Evolutionary conservation across 1,284 basidiomycete species (phyloP).

Genomic region (Boletus smithii): DNA sequence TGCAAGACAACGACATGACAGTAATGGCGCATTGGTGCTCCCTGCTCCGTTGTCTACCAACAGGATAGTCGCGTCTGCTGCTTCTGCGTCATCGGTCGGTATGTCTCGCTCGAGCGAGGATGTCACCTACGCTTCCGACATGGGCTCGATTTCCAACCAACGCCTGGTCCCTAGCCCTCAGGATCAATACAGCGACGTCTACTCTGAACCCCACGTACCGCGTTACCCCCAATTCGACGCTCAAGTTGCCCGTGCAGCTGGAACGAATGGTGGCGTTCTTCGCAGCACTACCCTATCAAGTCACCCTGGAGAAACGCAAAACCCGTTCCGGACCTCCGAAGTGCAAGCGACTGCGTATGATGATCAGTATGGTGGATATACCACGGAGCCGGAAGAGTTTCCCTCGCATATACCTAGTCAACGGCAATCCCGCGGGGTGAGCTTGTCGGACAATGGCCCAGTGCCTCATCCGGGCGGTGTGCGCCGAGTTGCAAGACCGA

Average conservation of each 20-base stretch:
- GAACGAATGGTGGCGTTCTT: conserved; percentile 39
- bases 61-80: conserved; percentile 41
- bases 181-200: conserved; percentile 43
- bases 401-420: conserved; percentile 26
- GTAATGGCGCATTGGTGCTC: conserved; percentile 63
- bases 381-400: conserved; percentile 39
- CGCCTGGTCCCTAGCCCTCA: conserved; percentile 55
- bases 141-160: conserved; percentile 55
- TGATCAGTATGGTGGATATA: conserved; percentile 36
- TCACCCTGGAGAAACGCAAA: conserved; percentile 50
- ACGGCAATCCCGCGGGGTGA: conserved; percentile 57
- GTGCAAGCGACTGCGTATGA: conserved; percentile 38
- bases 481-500: conserved; percentile 62
- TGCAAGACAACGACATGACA: conserved; percentile 59
- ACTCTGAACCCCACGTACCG: conserved; percentile 27
- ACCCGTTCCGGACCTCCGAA: conserved; percentile 46
- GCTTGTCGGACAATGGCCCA: conserved; percentile 74
- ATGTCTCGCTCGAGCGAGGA: conserved; percentile 67
- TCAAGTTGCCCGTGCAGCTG: conserved; percentile 41
- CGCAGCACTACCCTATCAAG: conserved; percentile 39
- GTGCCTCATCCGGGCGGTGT: conserved; percentile 75
- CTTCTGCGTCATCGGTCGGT: conserved; percentile 54
- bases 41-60: conserved; percentile 64
- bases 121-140: conserved; percentile 46
- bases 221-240: conserved; percentile 39